Evolutionary conservation across 345 rosid genomes (phyloP), one percentile per base, ranked within the genome.

Genomic region (Laguncularia racemosa): DNA sequence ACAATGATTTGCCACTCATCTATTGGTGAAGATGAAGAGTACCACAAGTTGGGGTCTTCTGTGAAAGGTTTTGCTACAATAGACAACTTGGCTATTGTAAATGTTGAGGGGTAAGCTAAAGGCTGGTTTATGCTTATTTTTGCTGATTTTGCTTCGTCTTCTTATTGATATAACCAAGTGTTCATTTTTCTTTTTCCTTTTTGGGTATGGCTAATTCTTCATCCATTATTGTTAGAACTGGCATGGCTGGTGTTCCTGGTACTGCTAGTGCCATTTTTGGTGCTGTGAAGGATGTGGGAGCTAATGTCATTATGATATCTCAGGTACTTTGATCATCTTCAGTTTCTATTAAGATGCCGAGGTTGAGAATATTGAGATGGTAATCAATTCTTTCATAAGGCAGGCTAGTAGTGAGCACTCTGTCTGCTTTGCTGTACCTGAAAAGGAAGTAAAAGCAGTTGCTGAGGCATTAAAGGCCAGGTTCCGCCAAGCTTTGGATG

Each of bases 181-280:
- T 43, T 56, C 17, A 10, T n/a, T 12, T 26, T 17, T 17, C 48
- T 44, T 21, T 3, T 13, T 6, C 45, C 14, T 20, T 16, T 10
- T 44, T 10, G 1, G 57, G 10, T 16, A 55, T 16, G 57, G 57
- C 16, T 46, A 55, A 17, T 16, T 28, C 46, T 59, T 52, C 40
- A 11, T 60, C 46, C 47, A 47, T 53, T 23, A 52, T 20, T 52
- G 56, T 60, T 69, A 93, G 99, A 67, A 93, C 99, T 70, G 97
- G 99, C 77, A 84, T 93, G 99, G 97, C 93, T 71, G 99, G 99
- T 70, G 89, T 95, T 74, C 99, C 99, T 28, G 99, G 99, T 73
- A 95, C 99, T 44, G 90, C 96, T 26, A 85, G 84, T 74, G 87
- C 81, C 53, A 95, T 95, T 78, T 95, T 95, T 76, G 78, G 93